Base-by-base conservation (phyloP, 305 asterid genomes). In the Fraxinus nigra region DNA sequence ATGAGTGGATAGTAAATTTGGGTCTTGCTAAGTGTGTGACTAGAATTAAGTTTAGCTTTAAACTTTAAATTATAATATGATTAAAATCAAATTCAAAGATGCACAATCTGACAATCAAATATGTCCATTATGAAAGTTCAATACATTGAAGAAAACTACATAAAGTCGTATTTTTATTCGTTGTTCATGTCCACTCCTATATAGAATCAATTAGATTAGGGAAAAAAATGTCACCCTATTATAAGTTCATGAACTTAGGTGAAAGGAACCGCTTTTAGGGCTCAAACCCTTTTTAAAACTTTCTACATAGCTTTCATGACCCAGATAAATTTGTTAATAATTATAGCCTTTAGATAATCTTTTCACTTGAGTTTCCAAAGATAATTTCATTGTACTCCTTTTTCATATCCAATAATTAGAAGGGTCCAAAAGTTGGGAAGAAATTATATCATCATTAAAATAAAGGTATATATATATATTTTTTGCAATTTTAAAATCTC, bases 241-340 rank as follows among this genome's bases (percentile, higher is more conserved):
- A 26, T 38, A 40, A 46, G 13, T 70, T 43, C 59, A 13, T 34
- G 78, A 51, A 61, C 34, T n/a, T n/a, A 20, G 54, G 54, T 34
- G 6, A 35, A 48, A 72, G 32, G 24, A 43, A 16, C n/a, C 24
- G 24, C 65, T 51, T 54, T 54, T n/a, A 54, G 10, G 65, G 65
- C 10, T 54, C 26, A 54, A 54, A 54, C 10, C 7, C 28, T 72
- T 74, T 48, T 72, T 73, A 6, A 6, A n/a, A 13, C 63, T 83
- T 67, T 46, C 48, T 10, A 20, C 85, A 34, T 78, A 72, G 78
- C 82, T 78, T 81, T 84, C 82, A 74, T 74, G 78, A 48, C 43
- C 82, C 85, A 35, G 54, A 37, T 14, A 48, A 48, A 14, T 48
- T 72, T 46, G 26, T 6, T 77, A 4, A 5, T 32, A 72, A 56